Percentiles rank a stretch among this genome's conserved stretches.
phyloP scores from a whole-genome alignment of 1,284 basidiomycete species.

The Marasmius tenuissimus region DNA sequence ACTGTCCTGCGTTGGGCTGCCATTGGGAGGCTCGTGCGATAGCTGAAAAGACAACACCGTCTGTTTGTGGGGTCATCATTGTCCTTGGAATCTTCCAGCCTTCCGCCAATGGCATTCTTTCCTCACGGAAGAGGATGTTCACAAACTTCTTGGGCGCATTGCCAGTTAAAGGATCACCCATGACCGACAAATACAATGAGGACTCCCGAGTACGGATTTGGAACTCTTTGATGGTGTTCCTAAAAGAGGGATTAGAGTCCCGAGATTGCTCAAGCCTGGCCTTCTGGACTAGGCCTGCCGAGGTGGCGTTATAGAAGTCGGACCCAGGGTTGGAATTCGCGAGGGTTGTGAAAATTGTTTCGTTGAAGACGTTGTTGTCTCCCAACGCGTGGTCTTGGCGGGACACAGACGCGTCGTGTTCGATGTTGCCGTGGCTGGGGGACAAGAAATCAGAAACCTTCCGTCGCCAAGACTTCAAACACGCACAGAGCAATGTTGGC shows the following conservation, averaged over 20 bases:
- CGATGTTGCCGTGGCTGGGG: slow-evolving; percentile 17
- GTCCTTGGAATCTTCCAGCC: background rate
- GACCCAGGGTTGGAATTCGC: slow-evolving; percentile 20
- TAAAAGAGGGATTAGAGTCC: slow-evolving; percentile 13
- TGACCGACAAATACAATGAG: slow-evolving; percentile 18
- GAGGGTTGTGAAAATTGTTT: slow-evolving; percentile 17
- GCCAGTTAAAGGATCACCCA: slow-evolving; percentile 18
- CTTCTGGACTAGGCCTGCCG: slow-evolving; percentile 15
- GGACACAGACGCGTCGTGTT: slow-evolving; percentile 21
- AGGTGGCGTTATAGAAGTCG: slow-evolving; percentile 19
- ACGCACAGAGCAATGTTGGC: slow-evolving; percentile 14
- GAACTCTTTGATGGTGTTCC: slow-evolving; percentile 18
- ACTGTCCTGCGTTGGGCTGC: background rate
- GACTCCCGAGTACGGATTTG: slow-evolving; percentile 14
- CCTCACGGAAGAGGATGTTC: background rate
- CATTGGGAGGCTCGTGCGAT: background rate
- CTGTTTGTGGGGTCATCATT: background rate
- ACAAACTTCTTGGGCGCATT: slow-evolving; percentile 21
- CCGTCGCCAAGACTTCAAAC: background rate
- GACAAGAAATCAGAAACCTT: background rate
- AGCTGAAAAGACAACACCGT: background rate
- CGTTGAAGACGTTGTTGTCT: slow-evolving; percentile 19
- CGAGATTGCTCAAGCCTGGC: slow-evolving; percentile 13
- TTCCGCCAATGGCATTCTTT: slow-evolving; percentile 1
- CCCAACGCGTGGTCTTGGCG: slow-evolving; percentile 16